Evolutionary conservation across 2,329 filamentous ascomycete species (phyloP), one percentile per base, ranked within the genome.

Genomic region (Penicillium thymicola): DNA sequence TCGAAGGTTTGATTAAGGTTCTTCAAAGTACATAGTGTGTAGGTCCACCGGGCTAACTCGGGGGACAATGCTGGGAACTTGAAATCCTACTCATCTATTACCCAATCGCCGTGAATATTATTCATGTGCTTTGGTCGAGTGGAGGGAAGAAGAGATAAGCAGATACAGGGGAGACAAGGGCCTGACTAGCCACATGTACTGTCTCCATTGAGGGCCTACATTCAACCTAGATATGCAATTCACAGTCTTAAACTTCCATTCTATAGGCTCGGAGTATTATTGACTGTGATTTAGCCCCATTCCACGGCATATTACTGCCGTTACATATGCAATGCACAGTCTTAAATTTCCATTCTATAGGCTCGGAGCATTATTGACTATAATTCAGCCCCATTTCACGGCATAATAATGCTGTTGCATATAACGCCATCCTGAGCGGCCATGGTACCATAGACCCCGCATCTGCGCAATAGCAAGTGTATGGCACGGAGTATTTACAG

Each of bases 371-470:
- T 40, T 4, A 14, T 25, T 25, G 40, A 16, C 7, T 10, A 25
- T 41, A 5, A 3, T n/a, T 42, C 6, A 5, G 16, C 40, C 14
- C 14, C 40, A 30, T 25, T 32, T 28, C 10, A 40, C 41, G 41
- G 49, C 21, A 47, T 8, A 10, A 28, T 34, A 50, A 13, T 49
- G 8, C 41, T 37, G 36, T 23, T 37, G 11, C 30, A 16, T 51
- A 62, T 63, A 61, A 59, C 63, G 60, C 60, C 52, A 62, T 65
- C 51, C 27, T 32, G 21, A 30, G 42, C 36, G 45, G 49, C 27
- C 32, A 65, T 65, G 57, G 56, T 55, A 56, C 34, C 28, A 55
- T 53, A 55, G 32, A 61, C 60, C 61, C 61, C 61, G 58, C 62
- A 59, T 53, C 36, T n/a, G 36, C 13, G 9, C 13, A 34, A 16